Conservation (phyloP, 202 grass and related monocot genomes). For the Elaeis oleifera region DNA sequence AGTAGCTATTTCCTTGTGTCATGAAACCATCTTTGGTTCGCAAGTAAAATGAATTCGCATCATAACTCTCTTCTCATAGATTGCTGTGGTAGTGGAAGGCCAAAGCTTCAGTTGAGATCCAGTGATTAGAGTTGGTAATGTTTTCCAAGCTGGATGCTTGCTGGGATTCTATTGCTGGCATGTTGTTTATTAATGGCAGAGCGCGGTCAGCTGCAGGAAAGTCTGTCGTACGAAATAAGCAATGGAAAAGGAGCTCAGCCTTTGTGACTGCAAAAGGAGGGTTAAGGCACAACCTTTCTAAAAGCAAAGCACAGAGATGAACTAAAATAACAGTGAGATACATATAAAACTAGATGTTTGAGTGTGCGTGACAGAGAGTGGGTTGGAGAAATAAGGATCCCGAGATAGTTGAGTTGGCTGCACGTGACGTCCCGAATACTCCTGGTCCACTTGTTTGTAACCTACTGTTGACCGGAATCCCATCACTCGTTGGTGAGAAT, state of each 20-base stretch:
- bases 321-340: no score
- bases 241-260: background rate
- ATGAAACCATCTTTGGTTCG: no score
- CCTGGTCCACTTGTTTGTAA: slow-evolving; percentile 21
- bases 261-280: slow-evolving; percentile 12
- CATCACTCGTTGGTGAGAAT: no score
- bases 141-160: background rate
- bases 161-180: no score
- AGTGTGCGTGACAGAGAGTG: no score
- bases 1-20: no score
- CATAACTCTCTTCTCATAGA: no score
- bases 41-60: no score
- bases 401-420: slow-evolving; percentile 21
- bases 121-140: background rate
- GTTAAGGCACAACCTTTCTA: slow-evolving; percentile 20
- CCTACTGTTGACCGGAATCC: background rate
- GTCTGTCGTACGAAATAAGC: background rate
- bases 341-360: no score
- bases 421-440: slow-evolving; percentile 23
- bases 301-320: slow-evolving; percentile 8
- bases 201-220: background rate
- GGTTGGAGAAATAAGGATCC: no score
- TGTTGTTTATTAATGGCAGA: background rate
- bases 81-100: no score
- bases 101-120: background rate